phyloP scores from a whole-genome alignment of 805 yeast genomes.

The Candida parachauliodes region DNA sequence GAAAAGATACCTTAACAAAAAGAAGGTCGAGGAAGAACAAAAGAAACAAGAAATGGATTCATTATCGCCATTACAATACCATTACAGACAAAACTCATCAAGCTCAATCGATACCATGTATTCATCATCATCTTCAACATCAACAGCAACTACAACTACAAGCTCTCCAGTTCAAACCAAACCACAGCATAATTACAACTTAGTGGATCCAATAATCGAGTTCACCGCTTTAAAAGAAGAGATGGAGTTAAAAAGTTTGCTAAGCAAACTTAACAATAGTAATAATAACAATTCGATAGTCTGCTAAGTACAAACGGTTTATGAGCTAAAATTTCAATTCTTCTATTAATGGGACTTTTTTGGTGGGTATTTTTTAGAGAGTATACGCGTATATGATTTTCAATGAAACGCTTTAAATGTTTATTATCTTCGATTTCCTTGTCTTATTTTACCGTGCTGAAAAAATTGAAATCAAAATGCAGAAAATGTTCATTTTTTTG shows the following conservation, averaged over 20 bases:
- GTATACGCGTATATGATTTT: too few species aligned
- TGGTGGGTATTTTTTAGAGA: too few species aligned
- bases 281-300: not conserved
- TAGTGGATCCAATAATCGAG: conserved; percentile 33
- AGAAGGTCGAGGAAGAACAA: conserved; percentile 10
- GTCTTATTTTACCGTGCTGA: too few species aligned
- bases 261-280: conserved; percentile 13
- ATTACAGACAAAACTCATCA: conserved; percentile 16
- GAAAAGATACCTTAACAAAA: conserved; percentile 1
- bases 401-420: too few species aligned
- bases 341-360: too few species aligned
- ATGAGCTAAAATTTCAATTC: too few species aligned
- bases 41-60: conserved; percentile 11
- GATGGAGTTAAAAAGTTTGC: conserved; percentile 26
- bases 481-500: too few species aligned
- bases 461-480: too few species aligned
- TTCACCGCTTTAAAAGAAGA: conserved; percentile 34
- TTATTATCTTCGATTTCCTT: too few species aligned
- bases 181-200: conserved; percentile 8
- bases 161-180: conserved; percentile 3
- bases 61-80: conserved; percentile 13
- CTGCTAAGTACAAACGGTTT: not conserved
- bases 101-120: conserved; percentile 17
- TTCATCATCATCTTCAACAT: conserved; percentile 9
- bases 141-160: conserved; percentile 5